Evolutionary conservation across 306 rosid genomes (phyloP), one percentile per base, ranked within the genome.

Genomic region (Lagenaria siceraria): DNA sequence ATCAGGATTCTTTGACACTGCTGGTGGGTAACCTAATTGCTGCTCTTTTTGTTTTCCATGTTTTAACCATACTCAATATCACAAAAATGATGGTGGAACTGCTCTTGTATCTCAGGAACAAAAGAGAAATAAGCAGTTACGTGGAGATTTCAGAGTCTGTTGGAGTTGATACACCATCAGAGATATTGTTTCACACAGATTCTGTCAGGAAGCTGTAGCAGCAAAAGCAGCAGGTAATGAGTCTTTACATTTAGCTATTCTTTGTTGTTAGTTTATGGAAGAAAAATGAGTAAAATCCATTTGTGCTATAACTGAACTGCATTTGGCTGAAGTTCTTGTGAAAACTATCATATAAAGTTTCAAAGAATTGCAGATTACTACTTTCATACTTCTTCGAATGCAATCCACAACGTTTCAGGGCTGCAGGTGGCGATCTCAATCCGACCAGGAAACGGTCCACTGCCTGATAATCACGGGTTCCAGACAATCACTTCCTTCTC

Each of bases 381-480:
- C 13, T 59, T 59, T 60, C 8, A 60, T 60, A 60, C 40, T 31
- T 63, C 5, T 63, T 63, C 14, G 12, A 10, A 38, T 38, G 31
- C 7, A n/a, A 66, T 15, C 76, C 1, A 59, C 74, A 1, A 36
- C 69, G 79, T 81, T 76, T 75, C 89, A 95, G 97, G 97, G 71
- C 87, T 92, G 92, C 96, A 89, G 83, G 97, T 85, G 79, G 76
- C 88, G 31, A 73, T 95, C 77, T 89, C 97, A 38, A 81, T 90
- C 85, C 87, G 98, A 78, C 98, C 98, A 13, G 98, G 97, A 83
- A 95, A 95, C 80, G 96, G 88, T 76, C 89, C 97, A 73, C 96
- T 95, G 82, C 97, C 96, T 40, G 93, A 88, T 66, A 84, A 87
- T 71, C 97, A 90, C 78, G 97, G 88, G 27, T 95, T 92, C 87